phyloP scores from a whole-genome alignment of 306 rosid species.

The Ceratonia siliqua region DNA sequence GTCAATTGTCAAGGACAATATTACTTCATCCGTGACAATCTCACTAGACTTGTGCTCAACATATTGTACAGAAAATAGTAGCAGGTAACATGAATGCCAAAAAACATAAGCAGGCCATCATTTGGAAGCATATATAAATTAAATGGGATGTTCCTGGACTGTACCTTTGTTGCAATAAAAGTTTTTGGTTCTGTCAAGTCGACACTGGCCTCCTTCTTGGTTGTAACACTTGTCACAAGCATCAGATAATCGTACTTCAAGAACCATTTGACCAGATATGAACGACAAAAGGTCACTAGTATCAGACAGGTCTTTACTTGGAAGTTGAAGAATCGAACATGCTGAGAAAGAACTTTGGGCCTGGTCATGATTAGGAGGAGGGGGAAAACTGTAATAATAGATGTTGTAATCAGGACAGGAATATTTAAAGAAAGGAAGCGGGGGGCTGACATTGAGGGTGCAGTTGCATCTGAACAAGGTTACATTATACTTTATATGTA shows the following conservation, averaged over 20 bases:
- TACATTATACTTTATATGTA: not conserved
- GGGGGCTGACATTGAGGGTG: not conserved
- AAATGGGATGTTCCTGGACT: not conserved
- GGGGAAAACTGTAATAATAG: slow-evolving; percentile 1
- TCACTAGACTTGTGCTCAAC: not conserved
- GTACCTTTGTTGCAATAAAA: slow-evolving; percentile 34
- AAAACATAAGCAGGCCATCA: not conserved
- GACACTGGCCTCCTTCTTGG: slow-evolving; percentile 36
- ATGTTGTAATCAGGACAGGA: not conserved
- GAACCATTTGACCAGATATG: slow-evolving; percentile 17
- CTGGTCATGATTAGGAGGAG: not conserved
- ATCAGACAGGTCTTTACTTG: not conserved
- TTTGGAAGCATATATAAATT: not conserved
- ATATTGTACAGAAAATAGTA: not conserved
- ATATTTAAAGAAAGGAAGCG: not conserved
- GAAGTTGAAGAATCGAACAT: slow-evolving; percentile 22
- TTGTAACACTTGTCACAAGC: slow-evolving; percentile 32
- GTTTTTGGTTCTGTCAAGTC: not conserved
- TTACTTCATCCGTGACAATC: not conserved
- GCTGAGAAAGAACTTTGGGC: not conserved
- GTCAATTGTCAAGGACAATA: not conserved
- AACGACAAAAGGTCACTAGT: not conserved
- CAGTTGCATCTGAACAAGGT: slow-evolving; percentile 41
- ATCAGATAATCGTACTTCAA: slow-evolving; percentile 18
- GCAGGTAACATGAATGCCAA: not conserved